These are phyloP conservation scores for Pneumocystis canis DNA, from an alignment of 1,139 yeast species.

Conservation along the genomic window DNA sequence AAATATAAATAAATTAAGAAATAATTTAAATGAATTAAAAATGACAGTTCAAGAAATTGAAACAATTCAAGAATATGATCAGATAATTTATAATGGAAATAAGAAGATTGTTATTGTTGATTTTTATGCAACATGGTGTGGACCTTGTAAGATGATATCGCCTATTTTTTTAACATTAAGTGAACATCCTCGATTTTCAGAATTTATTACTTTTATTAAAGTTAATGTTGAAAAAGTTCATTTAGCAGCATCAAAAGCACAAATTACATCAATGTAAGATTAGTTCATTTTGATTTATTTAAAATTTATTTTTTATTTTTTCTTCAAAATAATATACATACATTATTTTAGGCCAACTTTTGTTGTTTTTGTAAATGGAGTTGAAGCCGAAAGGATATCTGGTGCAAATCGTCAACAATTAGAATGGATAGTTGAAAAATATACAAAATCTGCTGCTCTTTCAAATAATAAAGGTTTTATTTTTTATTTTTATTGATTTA, in stretches of 20 bases:
- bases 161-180: conserved; percentile 59
- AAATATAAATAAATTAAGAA: too few relatives aligned
- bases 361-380: conserved; percentile 54
- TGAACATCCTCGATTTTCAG: conserved; percentile 25
- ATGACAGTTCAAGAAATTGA: background rate
- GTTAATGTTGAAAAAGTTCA: conserved; percentile 64
- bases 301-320: too few relatives aligned
- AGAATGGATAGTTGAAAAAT: conserved; percentile 7
- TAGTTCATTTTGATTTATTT: background rate
- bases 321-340: background rate
- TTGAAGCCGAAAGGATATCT: conserved; percentile 45
- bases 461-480: background rate
- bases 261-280: conserved; percentile 49
- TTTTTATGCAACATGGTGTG: conserved; percentile 86
- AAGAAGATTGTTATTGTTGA: conserved; percentile 49
- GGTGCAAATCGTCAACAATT: conserved; percentile 45
- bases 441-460: background rate
- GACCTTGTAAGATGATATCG: conserved; percentile 78
- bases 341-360: conserved; percentile 46
- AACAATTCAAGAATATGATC: background rate
- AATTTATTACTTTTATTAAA: conserved; percentile 46
- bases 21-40: too few relatives aligned
- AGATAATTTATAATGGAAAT: background rate
- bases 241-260: conserved; percentile 55
- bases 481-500: background rate